These are phyloP conservation scores for Termitomyces titanicus DNA, from an alignment of 768 basidiomycete genomes.

Conservation along the genomic window DNA sequence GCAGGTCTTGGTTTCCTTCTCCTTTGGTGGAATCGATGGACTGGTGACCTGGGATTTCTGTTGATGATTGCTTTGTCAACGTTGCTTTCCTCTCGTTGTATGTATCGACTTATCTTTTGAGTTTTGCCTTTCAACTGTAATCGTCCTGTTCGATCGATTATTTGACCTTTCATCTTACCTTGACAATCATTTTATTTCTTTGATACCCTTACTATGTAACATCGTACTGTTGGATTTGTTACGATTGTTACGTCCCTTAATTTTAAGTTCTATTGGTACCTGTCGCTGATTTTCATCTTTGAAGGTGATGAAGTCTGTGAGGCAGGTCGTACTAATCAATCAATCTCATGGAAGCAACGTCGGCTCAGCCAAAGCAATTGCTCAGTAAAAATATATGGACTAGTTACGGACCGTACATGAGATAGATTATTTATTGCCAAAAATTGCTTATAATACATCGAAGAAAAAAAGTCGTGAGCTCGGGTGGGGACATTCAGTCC, in stretches of 20 bases:
- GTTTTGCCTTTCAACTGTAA: neutral
- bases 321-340: no score
- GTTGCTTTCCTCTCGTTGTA: neutral
- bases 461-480: no score
- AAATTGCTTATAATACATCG: no score
- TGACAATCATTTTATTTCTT: neutral
- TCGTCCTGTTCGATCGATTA: neutral
- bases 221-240: neutral
- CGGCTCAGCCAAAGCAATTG: no score
- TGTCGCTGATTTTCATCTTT: no score
- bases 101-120: neutral
- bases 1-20: neutral
- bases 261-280: no score
- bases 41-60: neutral
- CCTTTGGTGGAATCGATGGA: neutral
- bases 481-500: no score
- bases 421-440: no score
- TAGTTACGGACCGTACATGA: no score
- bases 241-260: neutral
- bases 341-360: no score
- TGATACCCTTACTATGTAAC: neutral
- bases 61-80: neutral
- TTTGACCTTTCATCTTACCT: neutral
- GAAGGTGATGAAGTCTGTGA: no score
- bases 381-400: no score